These are phyloP conservation scores for Dothiorella sarmentorum DNA, from an alignment of 2,329 filamentous ascomycete genomes.

Conservation along the genomic window DNA sequence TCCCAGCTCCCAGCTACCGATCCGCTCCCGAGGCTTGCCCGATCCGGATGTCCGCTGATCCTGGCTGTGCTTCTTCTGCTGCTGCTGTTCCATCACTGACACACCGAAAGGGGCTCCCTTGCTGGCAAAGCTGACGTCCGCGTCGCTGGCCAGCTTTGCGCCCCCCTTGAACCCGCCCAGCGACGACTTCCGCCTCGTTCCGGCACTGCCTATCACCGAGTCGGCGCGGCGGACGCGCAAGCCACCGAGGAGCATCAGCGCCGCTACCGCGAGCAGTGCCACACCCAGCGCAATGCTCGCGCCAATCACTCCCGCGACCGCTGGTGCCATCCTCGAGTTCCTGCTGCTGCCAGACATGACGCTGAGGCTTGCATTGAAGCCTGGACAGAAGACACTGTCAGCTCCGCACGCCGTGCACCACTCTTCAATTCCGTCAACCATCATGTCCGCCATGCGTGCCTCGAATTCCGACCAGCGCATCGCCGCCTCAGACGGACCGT, in stretches of 20 bases:
- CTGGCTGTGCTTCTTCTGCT: constrained; percentile 38
- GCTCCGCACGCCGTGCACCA: constrained; percentile 54
- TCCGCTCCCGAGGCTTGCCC: constrained; percentile 49
- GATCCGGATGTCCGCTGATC: constrained; percentile 29
- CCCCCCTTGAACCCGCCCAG: constrained; percentile 56
- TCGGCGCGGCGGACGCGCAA: constrained; percentile 43
- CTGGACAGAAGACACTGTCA: constrained; percentile 50
- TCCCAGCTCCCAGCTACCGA: constrained; percentile 57
- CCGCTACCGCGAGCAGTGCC: constrained; percentile 39
- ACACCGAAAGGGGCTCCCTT: constrained; percentile 8
- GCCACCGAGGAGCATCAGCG: constrained; percentile 43
- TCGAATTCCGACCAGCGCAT: constrained; percentile 52
- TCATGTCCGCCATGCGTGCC: constrained; percentile 42
- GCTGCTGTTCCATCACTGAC: constrained; percentile 28
- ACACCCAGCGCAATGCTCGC: constrained; percentile 51
- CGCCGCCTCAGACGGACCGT: constrained; percentile 40
- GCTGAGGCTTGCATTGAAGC: constrained; percentile 18
- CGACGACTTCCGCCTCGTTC: constrained; percentile 32
- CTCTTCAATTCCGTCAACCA: constrained; percentile 42
- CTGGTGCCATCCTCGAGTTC: constrained; percentile 30
- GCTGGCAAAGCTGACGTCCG: constrained; percentile 45
- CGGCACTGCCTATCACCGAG: constrained; percentile 15
- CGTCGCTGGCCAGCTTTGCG: constrained; percentile 53
- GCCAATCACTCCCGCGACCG: constrained; percentile 55
- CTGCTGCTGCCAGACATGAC: neutral